phyloP scores from a whole-genome alignment of 495 filamentous ascomycete genomes.

The Aspergillus bertholletiae region DNA sequence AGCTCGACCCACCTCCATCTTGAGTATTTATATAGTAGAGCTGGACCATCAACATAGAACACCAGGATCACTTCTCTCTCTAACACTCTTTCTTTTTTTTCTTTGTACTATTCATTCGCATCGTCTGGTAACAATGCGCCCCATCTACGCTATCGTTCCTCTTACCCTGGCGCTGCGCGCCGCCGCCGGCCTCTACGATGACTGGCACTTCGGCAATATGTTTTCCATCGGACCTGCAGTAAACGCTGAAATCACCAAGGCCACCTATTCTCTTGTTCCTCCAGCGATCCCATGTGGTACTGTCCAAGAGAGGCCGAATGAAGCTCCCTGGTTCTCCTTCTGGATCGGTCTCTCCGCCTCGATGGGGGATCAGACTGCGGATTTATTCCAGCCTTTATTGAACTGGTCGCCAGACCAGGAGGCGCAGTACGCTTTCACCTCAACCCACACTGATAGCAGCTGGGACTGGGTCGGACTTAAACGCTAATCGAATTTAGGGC shows the following conservation, averaged over 20 bases:
- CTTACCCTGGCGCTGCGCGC: slow-evolving; percentile 9
- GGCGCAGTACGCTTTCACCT: slow-evolving; percentile 1
- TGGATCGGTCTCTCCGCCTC: slow-evolving; percentile 7
- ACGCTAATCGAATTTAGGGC: not conserved
- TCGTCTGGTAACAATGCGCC: not conserved
- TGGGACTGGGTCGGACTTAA: too few species aligned
- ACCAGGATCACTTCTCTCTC: too few species aligned
- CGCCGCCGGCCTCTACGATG: slow-evolving; percentile 8
- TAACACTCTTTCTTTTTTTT: not conserved
- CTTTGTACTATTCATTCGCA: not conserved
- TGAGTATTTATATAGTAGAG: not conserved
- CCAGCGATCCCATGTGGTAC: slow-evolving; percentile 4
- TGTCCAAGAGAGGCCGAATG: not conserved
- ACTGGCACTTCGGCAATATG: slow-evolving; percentile 12
- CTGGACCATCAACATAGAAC: not conserved
- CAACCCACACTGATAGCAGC: not conserved
- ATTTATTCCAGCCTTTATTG: slow-evolving; percentile 13
- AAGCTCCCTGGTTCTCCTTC: slow-evolving; percentile 9
- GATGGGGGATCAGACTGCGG: not conserved
- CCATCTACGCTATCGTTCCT: not conserved
- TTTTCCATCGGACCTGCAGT: slow-evolving; percentile 9
- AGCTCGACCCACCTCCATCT: not conserved
- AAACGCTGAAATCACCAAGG: slow-evolving; percentile 12
- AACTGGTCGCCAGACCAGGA: slow-evolving; percentile 16
- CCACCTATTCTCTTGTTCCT: slow-evolving; percentile 9